Conservation (phyloP, 2,329 filamentous ascomycete genomes). For the Neospermospora avenae region DNA sequence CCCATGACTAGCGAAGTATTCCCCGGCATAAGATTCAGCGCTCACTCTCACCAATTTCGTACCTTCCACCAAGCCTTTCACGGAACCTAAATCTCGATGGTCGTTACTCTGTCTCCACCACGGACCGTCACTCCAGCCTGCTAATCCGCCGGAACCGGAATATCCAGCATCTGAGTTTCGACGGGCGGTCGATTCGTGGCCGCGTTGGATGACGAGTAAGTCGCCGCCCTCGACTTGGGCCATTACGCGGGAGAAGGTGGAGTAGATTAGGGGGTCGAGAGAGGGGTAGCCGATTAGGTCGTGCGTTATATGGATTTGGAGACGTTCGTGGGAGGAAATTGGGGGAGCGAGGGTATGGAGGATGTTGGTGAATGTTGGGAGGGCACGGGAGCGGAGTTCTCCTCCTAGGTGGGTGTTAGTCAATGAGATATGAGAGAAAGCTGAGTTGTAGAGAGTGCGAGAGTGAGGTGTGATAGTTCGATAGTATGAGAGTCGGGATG, state of each 20-base stretch:
- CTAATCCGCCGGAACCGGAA: slow-evolving; percentile 51
- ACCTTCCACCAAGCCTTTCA: slow-evolving; percentile 79
- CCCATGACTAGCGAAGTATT: slow-evolving; percentile 76
- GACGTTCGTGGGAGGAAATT: slow-evolving; percentile 93
- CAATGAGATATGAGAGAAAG: neutral
- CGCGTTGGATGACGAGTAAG: slow-evolving; percentile 88
- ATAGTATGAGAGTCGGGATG: neutral
- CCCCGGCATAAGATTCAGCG: slow-evolving; percentile 81
- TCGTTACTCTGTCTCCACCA: slow-evolving; percentile 82
- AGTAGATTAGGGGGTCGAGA: slow-evolving; percentile 87
- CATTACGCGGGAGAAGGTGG: slow-evolving; percentile 93
- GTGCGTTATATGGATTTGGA: slow-evolving; percentile 96
- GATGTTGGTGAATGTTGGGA: slow-evolving; percentile 93
- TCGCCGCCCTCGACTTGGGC: slow-evolving; percentile 98
- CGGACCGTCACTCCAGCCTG: slow-evolving; percentile 87
- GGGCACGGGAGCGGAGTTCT: slow-evolving; percentile 78
- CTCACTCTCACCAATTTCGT: slow-evolving; percentile 88
- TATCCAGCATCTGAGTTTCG: slow-evolving; percentile 60
- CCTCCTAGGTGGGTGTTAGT: slow-evolving; percentile 57
- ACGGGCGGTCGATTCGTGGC: slow-evolving; percentile 75
- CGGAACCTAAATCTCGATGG: slow-evolving; percentile 72
- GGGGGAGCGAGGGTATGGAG: slow-evolving; percentile 93
- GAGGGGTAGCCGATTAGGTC: slow-evolving; percentile 93
- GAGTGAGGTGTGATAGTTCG: neutral
- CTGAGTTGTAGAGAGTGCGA: no score